phyloP scores from a whole-genome alignment of 2,329 filamentous ascomycete species.

The Sporothrix curviconia region DNA sequence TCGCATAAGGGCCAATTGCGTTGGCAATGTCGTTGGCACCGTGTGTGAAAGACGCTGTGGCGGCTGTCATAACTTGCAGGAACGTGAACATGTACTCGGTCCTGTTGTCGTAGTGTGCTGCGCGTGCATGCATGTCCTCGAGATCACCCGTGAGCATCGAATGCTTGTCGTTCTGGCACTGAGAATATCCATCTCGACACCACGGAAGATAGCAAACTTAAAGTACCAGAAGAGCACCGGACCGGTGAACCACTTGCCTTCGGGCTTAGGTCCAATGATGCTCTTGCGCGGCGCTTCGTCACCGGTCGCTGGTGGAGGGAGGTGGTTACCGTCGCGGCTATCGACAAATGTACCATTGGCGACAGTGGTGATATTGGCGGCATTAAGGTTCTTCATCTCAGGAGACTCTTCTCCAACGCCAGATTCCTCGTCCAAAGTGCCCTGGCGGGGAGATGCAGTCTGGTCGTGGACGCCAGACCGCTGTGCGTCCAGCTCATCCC shows the following conservation, averaged over 20 bases:
- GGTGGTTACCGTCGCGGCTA: background rate
- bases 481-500: slow-evolving; percentile 39
- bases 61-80: slow-evolving; percentile 54
- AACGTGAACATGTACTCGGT: slow-evolving; percentile 56
- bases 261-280: slow-evolving; percentile 34
- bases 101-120: slow-evolving; percentile 55
- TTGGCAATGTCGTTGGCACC: slow-evolving; percentile 62
- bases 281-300: slow-evolving; percentile 12
- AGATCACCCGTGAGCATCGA: slow-evolving; percentile 45
- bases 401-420: background rate
- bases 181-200: slow-evolving; percentile 39
- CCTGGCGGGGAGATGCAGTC: background rate
- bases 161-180: slow-evolving; percentile 28
- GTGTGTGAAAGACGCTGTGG: slow-evolving; percentile 58
- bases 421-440: slow-evolving; percentile 18
- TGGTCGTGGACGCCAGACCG: slow-evolving; percentile 14
- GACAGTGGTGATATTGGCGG: background rate
- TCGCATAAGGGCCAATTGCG: slow-evolving; percentile 56
- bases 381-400: background rate
- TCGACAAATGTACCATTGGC: background rate
- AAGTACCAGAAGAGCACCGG: slow-evolving; percentile 38
- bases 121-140: slow-evolving; percentile 49
- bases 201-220: slow-evolving; percentile 42
- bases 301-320: background rate
- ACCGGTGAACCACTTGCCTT: slow-evolving; percentile 37